These are phyloP conservation scores for Capsicum pubescens DNA, from an alignment of 257 asterid genomes.

Conservation along the genomic window DNA sequence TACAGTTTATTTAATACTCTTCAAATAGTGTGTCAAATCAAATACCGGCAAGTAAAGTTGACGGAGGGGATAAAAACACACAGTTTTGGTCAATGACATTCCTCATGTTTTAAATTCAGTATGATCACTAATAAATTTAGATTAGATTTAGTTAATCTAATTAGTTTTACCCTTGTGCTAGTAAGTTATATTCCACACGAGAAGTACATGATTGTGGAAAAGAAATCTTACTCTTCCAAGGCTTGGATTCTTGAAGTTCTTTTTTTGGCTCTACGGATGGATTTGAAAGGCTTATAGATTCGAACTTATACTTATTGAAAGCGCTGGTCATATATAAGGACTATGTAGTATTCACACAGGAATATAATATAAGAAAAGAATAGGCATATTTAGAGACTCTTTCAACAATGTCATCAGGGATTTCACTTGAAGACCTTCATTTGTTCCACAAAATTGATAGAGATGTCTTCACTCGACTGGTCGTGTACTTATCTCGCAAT, in stretches of 20 bases:
- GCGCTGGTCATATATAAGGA: neutral
- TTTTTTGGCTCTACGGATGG: neutral
- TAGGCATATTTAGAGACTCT: neutral
- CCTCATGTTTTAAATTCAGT: neutral
- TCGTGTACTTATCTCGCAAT: neutral
- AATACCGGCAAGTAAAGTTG: too few species aligned
- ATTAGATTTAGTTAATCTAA: neutral
- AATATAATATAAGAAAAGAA: neutral
- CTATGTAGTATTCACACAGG: neutral
- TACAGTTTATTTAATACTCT: too few species aligned
- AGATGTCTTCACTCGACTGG: conserved; percentile 15
- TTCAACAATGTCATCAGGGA: neutral
- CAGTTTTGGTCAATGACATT: neutral
- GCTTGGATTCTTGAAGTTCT: neutral
- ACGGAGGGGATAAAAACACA: neutral
- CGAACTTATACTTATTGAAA: neutral
- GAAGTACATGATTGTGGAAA: neutral
- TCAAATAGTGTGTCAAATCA: too few species aligned
- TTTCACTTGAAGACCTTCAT: conserved; percentile 26
- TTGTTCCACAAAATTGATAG: conserved; percentile 29
- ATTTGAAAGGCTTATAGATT: neutral
- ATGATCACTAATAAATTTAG: neutral
- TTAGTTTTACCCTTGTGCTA: neutral
- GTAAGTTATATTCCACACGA: neutral
- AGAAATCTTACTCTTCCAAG: neutral